Evolutionary conservation across 352 stramenopile species (phyloP), one percentile per base, ranked within the genome.

Genomic region (Phytophthora kernoviae): DNA sequence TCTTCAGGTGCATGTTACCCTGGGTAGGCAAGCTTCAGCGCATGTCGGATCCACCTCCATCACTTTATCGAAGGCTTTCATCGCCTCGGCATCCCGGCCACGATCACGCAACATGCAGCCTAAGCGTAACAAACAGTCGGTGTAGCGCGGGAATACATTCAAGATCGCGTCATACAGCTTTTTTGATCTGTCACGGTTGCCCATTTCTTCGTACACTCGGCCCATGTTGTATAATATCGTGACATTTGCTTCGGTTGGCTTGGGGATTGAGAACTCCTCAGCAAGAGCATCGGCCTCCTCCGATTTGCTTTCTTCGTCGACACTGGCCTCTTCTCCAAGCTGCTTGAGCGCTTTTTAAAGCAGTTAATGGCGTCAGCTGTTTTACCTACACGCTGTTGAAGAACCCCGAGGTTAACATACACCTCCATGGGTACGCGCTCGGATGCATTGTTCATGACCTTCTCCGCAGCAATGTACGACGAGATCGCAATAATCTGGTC

Each of bases 171-270:
- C 93, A 70, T 98, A 97, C 22, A 99, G 81, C 51, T 88, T 83
- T 17, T 96, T 88, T 5, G 96, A 94, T 24, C 85, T 84, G 15
- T 98, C 76, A 46, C 93, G 93, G 43, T 97, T 79, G 32, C 95
- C 96, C 24, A 90, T 80, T 58, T 97, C 84, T 76, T 99, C 96
- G 52, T 98, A 97, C 21, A 98, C 83, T 6, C 97, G 79, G 11
- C 90, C 96, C 58, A 99, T 82, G 70, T 99, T 99, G 80, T 98
- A 99, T 47, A 97, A 65, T 67, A 98, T 92, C 24, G 91, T 98
- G 15, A 97, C 87, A 45, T 98, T 98, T 14, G 80, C 69, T 72
- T 83, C 68, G 57, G 72, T 75, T 36, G 84, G 70, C 45, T 75
- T 89, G 3, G 83, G 83, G 2, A 66, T 58, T 8, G 73, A 62